Conservation (phyloP, 371 early-diverging fungal genomes). For the Ecytonucleospora hepatopenaei region DNA sequence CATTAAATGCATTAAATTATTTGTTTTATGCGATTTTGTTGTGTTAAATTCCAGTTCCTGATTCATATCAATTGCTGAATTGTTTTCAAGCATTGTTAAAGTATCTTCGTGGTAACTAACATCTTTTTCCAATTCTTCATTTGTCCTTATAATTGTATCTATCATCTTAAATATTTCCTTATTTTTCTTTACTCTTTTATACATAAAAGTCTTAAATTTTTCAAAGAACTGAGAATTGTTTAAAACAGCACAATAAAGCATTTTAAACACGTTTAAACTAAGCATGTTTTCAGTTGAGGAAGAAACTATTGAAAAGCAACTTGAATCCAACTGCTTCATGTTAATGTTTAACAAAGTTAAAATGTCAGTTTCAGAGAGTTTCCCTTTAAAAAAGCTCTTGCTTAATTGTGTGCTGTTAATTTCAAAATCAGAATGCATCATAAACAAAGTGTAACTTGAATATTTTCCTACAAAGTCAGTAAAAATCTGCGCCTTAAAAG, state of each 20-base stretch:
- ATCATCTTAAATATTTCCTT: not conserved
- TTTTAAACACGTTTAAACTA: not conserved
- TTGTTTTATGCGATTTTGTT: not conserved
- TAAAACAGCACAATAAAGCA: not conserved
- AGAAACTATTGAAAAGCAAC: not conserved
- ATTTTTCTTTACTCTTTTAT: not conserved
- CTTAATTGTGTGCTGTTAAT: not conserved
- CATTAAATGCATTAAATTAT: not conserved
- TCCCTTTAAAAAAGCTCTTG: not conserved
- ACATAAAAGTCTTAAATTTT: not conserved
- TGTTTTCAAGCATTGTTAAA: not conserved
- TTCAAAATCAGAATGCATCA: not conserved
- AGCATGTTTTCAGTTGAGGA: not conserved
- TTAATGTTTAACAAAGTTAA: not conserved
- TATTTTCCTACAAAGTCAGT: not conserved
- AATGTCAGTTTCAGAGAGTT: not conserved
- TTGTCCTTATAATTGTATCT: too few relatives aligned
- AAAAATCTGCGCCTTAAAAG: not conserved
- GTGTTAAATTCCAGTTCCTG: not conserved
- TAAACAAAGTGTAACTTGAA: not conserved
- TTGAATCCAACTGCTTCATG: not conserved
- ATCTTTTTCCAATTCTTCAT: too few relatives aligned
- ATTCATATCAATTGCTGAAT: not conserved
- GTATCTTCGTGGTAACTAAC: not conserved
- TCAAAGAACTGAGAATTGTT: not conserved